Evolutionary conservation across 768 basidiomycete species (phyloP).

Genomic region (Dioszegia crocea): DNA sequence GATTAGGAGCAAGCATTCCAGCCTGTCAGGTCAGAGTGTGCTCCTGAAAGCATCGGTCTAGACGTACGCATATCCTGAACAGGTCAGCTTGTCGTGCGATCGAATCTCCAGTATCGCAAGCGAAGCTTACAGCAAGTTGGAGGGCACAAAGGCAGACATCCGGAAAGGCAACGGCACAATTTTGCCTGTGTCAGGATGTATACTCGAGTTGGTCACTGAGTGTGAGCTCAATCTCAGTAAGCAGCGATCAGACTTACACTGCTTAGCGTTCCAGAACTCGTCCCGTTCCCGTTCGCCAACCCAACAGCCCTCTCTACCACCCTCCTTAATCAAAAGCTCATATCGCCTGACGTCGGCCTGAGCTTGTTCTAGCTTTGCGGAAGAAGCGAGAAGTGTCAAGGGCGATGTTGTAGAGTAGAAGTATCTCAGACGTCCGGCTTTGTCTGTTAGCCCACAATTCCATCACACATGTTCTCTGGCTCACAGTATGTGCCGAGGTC

Average conservation of each 20-base stretch:
- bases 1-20: slow-evolving; percentile 53
- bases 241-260: slow-evolving; percentile 27
- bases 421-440: slow-evolving; percentile 42
- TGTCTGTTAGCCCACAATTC: not conserved
- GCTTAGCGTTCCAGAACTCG: slow-evolving; percentile 36
- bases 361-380: slow-evolving; percentile 33
- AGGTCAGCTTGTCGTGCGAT: not conserved
- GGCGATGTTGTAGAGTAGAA: slow-evolving; percentile 49
- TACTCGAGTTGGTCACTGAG: slow-evolving; percentile 47
- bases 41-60: not conserved
- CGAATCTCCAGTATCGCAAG: not conserved
- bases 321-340: slow-evolving; percentile 42
- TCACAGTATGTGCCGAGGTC: slow-evolving; percentile 42
- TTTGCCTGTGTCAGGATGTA: slow-evolving; percentile 50
- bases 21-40: slow-evolving; percentile 28
- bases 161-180: slow-evolving; percentile 52
- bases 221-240: not conserved
- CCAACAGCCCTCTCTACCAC: slow-evolving; percentile 36
- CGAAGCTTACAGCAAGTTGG: slow-evolving; percentile 49
- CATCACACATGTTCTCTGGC: not conserved
- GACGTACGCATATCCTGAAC: slow-evolving; percentile 19
- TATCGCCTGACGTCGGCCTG: slow-evolving; percentile 39
- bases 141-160: slow-evolving; percentile 53
- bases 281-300: slow-evolving; percentile 31
- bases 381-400: slow-evolving; percentile 42